Conservation (phyloP, 805 yeast genomes). For the Ogataea zsoltii region DNA sequence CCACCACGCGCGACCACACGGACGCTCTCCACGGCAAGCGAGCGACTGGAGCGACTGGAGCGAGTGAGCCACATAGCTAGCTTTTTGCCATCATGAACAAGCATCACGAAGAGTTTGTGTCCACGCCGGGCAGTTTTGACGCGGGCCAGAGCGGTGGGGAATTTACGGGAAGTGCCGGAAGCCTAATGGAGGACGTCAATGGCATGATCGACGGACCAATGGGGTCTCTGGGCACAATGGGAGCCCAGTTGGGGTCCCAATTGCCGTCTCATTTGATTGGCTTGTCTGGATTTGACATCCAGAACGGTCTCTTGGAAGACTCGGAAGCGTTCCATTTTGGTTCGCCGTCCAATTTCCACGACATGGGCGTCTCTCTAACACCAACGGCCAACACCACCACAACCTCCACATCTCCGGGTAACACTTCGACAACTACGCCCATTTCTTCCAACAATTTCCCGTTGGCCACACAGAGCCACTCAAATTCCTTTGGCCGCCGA, state of each 20-base stretch:
- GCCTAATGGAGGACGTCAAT: not conserved
- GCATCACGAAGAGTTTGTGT: slow-evolving; percentile 10
- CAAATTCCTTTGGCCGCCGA: slow-evolving; percentile 4
- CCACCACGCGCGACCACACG: not conserved
- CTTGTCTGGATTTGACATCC: slow-evolving; percentile 5
- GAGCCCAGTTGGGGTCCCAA: slow-evolving; percentile 4
- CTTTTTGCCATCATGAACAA: slow-evolving; percentile 7
- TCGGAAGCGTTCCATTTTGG: slow-evolving; percentile 8
- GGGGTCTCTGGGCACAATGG: slow-evolving; percentile 3
- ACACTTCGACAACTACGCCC: slow-evolving; percentile 2
- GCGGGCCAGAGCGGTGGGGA: not conserved
- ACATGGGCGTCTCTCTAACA: not conserved
- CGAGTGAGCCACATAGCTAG: slow-evolving; percentile 1
- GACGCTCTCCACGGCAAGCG: slow-evolving; percentile 3
- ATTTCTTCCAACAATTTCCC: slow-evolving; percentile 2
- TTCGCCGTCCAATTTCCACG: not conserved
- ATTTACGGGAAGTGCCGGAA: slow-evolving; percentile 2
- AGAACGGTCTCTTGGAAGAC: slow-evolving; percentile 8
- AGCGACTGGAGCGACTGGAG: slow-evolving; percentile 3
- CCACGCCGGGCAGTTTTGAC: slow-evolving; percentile 14
- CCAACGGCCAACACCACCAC: no score
- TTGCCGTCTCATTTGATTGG: slow-evolving; percentile 7
- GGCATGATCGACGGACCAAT: not conserved
- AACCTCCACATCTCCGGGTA: no score
- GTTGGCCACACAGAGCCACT: not conserved